Evolutionary conservation across 2,329 filamentous ascomycete genomes (phyloP).

Genomic region (Neonectria faginata): DNA sequence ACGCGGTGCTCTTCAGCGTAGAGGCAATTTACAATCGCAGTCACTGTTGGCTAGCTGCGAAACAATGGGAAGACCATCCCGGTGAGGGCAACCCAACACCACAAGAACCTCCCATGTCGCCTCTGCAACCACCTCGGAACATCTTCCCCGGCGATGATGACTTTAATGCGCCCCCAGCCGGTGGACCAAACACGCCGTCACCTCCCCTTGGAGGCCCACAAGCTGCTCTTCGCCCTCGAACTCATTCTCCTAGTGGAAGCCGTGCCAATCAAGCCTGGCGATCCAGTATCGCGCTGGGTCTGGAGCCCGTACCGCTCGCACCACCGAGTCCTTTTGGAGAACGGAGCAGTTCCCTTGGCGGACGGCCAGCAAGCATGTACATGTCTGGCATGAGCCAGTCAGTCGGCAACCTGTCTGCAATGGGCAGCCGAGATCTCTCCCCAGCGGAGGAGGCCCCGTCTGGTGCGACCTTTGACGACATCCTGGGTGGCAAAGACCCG

Average conservation of each 20-base stretch:
- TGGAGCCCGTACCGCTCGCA: slow-evolving; percentile 57
- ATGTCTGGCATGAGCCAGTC: slow-evolving; percentile 50
- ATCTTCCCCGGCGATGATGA: slow-evolving; percentile 51
- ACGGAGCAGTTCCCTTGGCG: slow-evolving; percentile 53
- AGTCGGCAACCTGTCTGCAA: slow-evolving; percentile 50
- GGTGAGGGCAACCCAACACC: slow-evolving; percentile 40
- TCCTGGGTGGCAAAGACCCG: slow-evolving; percentile 53
- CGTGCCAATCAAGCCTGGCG: slow-evolving; percentile 52
- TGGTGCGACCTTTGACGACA: slow-evolving; percentile 62
- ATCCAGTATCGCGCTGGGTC: slow-evolving; percentile 58
- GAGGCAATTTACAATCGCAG: slow-evolving; percentile 70
- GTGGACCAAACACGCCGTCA: slow-evolving; percentile 43
- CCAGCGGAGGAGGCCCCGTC: slow-evolving; percentile 42
- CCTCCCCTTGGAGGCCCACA: slow-evolving; percentile 48
- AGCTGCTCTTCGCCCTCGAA: slow-evolving; percentile 52
- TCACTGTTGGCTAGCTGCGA: slow-evolving; percentile 67
- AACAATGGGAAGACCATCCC: slow-evolving; percentile 59
- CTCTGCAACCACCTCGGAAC: slow-evolving; percentile 52
- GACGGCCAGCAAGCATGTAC: slow-evolving; percentile 49
- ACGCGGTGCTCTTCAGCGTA: slow-evolving; percentile 70
- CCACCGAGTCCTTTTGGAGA: slow-evolving; percentile 50
- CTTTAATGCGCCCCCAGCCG: slow-evolving; percentile 40
- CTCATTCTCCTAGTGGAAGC: slow-evolving; percentile 53
- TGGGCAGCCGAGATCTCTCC: slow-evolving; percentile 37
- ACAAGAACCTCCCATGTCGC: slow-evolving; percentile 52